phyloP scores from a whole-genome alignment of 1,139 yeast genomes.

The Taphrina sp. region DNA sequence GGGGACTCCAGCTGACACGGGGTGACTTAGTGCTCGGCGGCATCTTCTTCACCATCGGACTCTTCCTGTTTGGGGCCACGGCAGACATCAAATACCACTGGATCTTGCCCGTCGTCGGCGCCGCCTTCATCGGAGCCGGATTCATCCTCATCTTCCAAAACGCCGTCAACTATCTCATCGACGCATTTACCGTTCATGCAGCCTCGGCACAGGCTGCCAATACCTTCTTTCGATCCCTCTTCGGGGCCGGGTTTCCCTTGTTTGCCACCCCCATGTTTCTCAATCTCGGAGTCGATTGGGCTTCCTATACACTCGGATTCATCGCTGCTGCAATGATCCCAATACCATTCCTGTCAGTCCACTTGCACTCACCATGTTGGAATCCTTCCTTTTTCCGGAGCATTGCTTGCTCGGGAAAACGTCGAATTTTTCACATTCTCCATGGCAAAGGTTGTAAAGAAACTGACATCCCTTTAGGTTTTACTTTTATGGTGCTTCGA shows the following conservation, averaged over 20 bases:
- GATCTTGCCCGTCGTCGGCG: conserved; percentile 50
- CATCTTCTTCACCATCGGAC: conserved; percentile 47
- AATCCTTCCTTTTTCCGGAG: too few relatives aligned
- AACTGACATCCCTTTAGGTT: too few relatives aligned
- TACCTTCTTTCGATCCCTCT: conserved; percentile 57
- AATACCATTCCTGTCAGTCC: conserved; percentile 26
- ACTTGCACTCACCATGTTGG: too few relatives aligned
- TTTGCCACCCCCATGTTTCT: conserved; percentile 75
- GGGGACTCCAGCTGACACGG: background rate
- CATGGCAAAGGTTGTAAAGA: too few relatives aligned
- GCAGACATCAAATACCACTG: conserved; percentile 35
- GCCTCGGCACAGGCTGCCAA: conserved; percentile 76
- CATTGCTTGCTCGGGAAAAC: too few relatives aligned
- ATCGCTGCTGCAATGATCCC: conserved; percentile 47
- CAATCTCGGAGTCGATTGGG: conserved; percentile 70
- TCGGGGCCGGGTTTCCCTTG: conserved; percentile 57
- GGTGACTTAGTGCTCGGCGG: conserved; percentile 53
- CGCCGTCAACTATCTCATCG: conserved; percentile 53
- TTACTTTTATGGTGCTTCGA: conserved; percentile 47
- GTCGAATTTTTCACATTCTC: too few relatives aligned
- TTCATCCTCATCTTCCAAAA: conserved; percentile 44
- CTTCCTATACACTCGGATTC: conserved; percentile 55
- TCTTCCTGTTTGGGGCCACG: conserved; percentile 26
- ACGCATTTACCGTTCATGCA: conserved; percentile 55
- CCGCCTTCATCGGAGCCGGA: conserved; percentile 45